phyloP scores from a whole-genome alignment of 1,139 yeast species.

The Taphrina deformans region DNA sequence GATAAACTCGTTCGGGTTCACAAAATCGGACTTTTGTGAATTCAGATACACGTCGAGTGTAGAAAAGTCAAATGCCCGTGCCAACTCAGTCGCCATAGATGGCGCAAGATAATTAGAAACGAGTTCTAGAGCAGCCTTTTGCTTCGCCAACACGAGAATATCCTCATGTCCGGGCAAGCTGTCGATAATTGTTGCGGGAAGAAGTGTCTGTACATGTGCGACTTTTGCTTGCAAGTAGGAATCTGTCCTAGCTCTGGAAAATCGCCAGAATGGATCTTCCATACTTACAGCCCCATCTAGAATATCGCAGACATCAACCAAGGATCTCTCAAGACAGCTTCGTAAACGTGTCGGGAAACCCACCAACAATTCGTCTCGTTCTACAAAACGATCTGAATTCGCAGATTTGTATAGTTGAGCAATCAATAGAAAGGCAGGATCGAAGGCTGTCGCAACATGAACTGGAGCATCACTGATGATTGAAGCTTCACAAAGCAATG shows the following conservation, averaged over 20 bases:
- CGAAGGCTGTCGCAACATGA: constrained; percentile 22
- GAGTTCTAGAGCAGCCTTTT: constrained; percentile 9
- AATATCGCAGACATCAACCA: constrained; percentile 3
- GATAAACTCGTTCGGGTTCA: constrained; percentile 24
- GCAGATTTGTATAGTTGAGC: background rate
- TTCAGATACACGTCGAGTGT: background rate
- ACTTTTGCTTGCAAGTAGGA: background rate
- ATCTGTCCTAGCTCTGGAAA: background rate
- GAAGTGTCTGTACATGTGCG: background rate
- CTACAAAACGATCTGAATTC: background rate
- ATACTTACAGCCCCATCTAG: background rate
- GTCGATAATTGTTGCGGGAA: constrained; percentile 1
- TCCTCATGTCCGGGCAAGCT: background rate
- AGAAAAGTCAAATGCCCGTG: background rate
- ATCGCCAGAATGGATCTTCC: background rate
- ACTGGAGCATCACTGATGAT: constrained; percentile 20
- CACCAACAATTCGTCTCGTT: constrained; percentile 12
- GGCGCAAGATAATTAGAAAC: constrained; percentile 17
- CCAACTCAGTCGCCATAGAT: background rate
- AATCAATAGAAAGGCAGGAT: constrained; percentile 15
- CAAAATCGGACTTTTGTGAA: constrained; percentile 6
- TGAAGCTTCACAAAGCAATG: background rate
- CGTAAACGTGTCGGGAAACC: background rate
- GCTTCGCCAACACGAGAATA: background rate
- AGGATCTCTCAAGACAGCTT: background rate